Evolutionary conservation across 2,329 filamentous ascomycete species (phyloP).

Genomic region (Elsinoe perseae): DNA sequence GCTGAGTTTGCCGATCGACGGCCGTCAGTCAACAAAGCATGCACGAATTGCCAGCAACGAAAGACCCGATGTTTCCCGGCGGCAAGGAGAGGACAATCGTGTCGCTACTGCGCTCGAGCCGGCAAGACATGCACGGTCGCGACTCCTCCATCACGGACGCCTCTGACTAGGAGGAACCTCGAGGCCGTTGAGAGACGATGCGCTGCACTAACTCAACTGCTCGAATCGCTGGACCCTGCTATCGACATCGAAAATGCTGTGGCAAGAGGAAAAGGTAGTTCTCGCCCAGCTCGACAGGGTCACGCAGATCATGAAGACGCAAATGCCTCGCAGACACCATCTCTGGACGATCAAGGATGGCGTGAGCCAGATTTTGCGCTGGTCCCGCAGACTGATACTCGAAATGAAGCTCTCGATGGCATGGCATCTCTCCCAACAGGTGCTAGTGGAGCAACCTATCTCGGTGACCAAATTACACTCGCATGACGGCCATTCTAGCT

Average conservation of each 20-base stretch:
- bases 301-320: constrained; percentile 18
- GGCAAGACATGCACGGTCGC: constrained; percentile 31
- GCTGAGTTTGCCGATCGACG: too few relatives aligned
- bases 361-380: constrained; percentile 15
- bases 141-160: constrained; percentile 30
- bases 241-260: constrained; percentile 1
- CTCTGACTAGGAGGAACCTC: constrained; percentile 32
- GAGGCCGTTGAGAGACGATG: constrained; percentile 29
- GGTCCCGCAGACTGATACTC: constrained; percentile 18
- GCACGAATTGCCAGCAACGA: constrained; percentile 19
- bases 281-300: not conserved
- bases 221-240: not conserved
- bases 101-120: constrained; percentile 27
- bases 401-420: constrained; percentile 22
- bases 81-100: constrained; percentile 29
- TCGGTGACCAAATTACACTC: constrained; percentile 29
- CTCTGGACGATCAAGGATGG: constrained; percentile 15
- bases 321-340: not conserved
- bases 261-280: not conserved
- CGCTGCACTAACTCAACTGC: not conserved
- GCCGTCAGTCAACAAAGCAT: constrained; percentile 14
- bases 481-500: not conserved
- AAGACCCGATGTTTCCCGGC: constrained; percentile 18
- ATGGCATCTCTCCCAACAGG: constrained; percentile 31
- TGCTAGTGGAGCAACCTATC: constrained; percentile 37